These are phyloP conservation scores for Verbascum thapsus DNA, from an alignment of 257 asterid species.

Conservation along the genomic window DNA sequence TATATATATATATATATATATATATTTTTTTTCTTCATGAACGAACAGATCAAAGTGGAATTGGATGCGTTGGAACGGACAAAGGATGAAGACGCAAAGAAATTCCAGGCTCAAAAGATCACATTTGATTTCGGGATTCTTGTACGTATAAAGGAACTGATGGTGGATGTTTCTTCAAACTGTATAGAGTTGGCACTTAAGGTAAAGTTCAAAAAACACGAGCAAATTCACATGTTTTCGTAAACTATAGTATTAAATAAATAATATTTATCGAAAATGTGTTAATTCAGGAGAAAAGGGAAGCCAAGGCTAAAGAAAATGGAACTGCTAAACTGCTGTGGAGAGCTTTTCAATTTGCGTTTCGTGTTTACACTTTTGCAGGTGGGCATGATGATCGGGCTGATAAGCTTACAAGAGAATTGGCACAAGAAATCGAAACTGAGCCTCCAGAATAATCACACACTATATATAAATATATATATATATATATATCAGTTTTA, in stretches of 20 bases:
- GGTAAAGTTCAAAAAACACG: constrained; percentile 44
- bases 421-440: constrained; percentile 74
- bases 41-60: constrained; percentile 72
- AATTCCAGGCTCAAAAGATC: constrained; percentile 71
- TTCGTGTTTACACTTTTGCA: constrained; percentile 72
- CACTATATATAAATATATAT: too few relatives aligned
- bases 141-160: constrained; percentile 67
- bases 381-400: constrained; percentile 96
- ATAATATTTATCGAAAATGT: background rate
- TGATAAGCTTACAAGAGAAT: constrained; percentile 70
- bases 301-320: constrained; percentile 38
- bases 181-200: constrained; percentile 87
- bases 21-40: background rate
- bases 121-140: constrained; percentile 73
- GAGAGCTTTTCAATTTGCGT: constrained; percentile 95
- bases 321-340: constrained; percentile 63
- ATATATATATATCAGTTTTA: constrained; percentile 20
- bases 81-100: constrained; percentile 80
- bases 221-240: background rate
- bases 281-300: constrained; percentile 57
- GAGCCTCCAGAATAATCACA: constrained; percentile 38
- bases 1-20: too few relatives aligned
- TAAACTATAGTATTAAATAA: background rate
- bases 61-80: constrained; percentile 74
- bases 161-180: constrained; percentile 83